These are phyloP conservation scores for Candida pini DNA, from an alignment of 805 yeast species.

Conservation along the genomic window DNA sequence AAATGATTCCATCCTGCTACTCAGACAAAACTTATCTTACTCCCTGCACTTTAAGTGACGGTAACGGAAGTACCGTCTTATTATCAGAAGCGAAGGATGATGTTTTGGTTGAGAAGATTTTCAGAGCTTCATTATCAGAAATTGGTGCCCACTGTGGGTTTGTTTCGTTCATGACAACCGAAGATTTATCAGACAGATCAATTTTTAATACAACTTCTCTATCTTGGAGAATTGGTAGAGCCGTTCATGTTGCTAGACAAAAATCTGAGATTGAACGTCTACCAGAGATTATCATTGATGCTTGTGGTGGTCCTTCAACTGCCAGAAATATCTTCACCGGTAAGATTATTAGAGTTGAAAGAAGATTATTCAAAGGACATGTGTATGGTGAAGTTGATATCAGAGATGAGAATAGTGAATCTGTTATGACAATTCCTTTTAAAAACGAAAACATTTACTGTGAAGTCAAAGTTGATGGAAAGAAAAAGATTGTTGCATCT, in stretches of 20 bases:
- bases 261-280: constrained; percentile 30
- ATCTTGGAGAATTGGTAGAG: constrained; percentile 45
- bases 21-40: constrained; percentile 15
- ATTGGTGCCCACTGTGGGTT: constrained; percentile 35
- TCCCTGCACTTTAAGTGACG: constrained; percentile 27
- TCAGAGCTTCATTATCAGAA: constrained; percentile 38
- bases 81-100: constrained; percentile 30
- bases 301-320: constrained; percentile 27
- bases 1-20: constrained; percentile 30
- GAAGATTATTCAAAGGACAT: constrained; percentile 37
- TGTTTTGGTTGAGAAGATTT: constrained; percentile 30
- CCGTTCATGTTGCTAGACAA: constrained; percentile 34
- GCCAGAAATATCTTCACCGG: constrained; percentile 37
- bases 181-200: constrained; percentile 12
- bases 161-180: constrained; percentile 25
- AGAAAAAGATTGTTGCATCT: constrained; percentile 30
- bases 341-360: constrained; percentile 39
- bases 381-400: constrained; percentile 37
- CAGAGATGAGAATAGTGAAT: constrained; percentile 10
- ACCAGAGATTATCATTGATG: constrained; percentile 32
- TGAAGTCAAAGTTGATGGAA: constrained; percentile 17
- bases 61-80: constrained; percentile 36
- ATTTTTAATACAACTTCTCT: constrained; percentile 30
- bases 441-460: constrained; percentile 42
- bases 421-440: constrained; percentile 35